phyloP scores from a whole-genome alignment of 2,329 filamentous ascomycete species.

The Paecilomyces sp. region DNA sequence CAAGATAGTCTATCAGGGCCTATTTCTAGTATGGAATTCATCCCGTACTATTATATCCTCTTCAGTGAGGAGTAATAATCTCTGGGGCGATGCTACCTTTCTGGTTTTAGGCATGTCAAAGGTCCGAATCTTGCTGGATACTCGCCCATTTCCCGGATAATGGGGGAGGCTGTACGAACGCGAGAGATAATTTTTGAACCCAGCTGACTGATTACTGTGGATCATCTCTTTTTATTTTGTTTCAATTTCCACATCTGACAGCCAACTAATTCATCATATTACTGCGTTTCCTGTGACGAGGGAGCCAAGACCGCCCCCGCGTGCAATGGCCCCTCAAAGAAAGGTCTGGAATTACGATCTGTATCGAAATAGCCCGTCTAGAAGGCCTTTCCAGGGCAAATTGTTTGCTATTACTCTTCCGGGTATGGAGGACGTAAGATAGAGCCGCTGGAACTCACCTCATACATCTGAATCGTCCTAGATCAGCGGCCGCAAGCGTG shows the following conservation, averaged over 20 bases:
- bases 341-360: background rate
- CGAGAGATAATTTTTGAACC: background rate
- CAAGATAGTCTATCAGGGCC: too few relatives aligned
- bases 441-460: background rate
- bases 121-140: background rate
- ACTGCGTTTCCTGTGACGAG: background rate
- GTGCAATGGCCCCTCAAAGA: background rate
- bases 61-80: background rate
- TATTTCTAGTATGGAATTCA: too few relatives aligned
- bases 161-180: too few relatives aligned
- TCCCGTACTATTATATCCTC: too few relatives aligned
- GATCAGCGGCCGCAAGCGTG: background rate
- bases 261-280: background rate
- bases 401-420: background rate
- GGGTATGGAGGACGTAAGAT: background rate
- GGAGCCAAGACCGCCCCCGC: background rate
- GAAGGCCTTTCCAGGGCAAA: background rate
- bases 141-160: background rate
- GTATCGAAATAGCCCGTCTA: background rate
- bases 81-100: background rate
- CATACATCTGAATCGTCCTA: background rate
- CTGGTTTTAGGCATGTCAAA: background rate
- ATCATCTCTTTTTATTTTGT: background rate
- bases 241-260: background rate
- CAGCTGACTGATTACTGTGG: background rate